Evolutionary conservation across 768 basidiomycete species (phyloP).

Genomic region (Leccinum sublutescens): DNA sequence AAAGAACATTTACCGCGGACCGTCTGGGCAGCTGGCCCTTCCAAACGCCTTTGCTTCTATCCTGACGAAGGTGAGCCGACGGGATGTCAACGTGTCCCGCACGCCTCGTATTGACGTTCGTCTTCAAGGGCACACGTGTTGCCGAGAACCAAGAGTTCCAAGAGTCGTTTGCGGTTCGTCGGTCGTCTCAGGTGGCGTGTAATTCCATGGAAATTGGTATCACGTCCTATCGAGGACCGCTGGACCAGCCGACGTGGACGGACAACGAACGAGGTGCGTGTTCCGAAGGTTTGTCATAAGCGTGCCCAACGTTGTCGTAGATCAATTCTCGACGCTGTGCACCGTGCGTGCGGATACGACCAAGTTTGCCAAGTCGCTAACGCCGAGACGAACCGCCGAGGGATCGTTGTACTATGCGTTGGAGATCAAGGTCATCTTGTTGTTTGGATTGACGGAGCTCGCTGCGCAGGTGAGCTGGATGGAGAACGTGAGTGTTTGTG

Average conservation of each 20-base stretch:
- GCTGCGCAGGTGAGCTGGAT: conserved; percentile 52
- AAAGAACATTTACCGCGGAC: conserved; percentile 32
- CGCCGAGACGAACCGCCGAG: conserved; percentile 19
- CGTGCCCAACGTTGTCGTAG: conserved; percentile 16
- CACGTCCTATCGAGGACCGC: conserved; percentile 32
- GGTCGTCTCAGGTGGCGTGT: conserved; percentile 22
- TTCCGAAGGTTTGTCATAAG: neutral
- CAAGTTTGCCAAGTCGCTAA: conserved; percentile 26
- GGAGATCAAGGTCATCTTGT: conserved; percentile 39
- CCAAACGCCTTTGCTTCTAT: conserved; percentile 43
- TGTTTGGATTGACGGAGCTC: conserved; percentile 54
- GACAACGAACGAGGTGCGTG: conserved; percentile 34
- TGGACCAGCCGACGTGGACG: conserved; percentile 31
- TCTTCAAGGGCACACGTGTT: conserved; percentile 42
- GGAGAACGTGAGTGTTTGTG: conserved; percentile 41
- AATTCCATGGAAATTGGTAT: conserved; percentile 25
- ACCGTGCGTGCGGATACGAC: conserved; percentile 35
- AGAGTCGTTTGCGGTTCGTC: conserved; percentile 34
- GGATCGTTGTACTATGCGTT: conserved; percentile 27
- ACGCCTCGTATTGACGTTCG: neutral
- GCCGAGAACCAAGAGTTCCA: conserved; percentile 46
- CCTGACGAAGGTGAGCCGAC: conserved; percentile 36
- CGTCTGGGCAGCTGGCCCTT: conserved; percentile 39
- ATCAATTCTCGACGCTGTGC: conserved; percentile 37
- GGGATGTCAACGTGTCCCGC: neutral